Base-by-base conservation (phyloP, 2,329 filamentous ascomycete species). In the Chrysosporium keratinophilum region DNA sequence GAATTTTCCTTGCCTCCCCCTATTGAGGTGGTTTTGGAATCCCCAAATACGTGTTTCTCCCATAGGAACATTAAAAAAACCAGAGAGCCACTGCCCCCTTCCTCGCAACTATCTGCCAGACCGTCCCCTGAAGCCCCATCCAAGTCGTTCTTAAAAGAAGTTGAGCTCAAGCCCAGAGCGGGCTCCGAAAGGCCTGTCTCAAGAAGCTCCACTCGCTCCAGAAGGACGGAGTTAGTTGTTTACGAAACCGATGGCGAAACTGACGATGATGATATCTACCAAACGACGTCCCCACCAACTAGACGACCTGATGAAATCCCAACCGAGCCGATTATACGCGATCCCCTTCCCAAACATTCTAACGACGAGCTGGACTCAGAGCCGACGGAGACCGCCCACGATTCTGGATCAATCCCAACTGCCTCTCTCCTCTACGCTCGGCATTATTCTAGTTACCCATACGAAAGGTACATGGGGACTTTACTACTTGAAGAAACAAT, bases 191-290 rank as follows among this genome's bases (percentile, higher is more conserved):
- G 14, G 15, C 23, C 43, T 54, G 35, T 15, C n/a, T 43, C 43
- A 15, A 34, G n/a, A 10, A 23, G 19, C 15, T 34, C 44, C 17
- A 17, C 23, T 6, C 17, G 34, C 2, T 20, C 51, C 11, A 35
- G 15, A n/a, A 47, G 44, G 39, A 43, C 19, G 35, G 46, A 48
- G 19, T 31, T 28, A 4, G 64, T 73, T n/a, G 58, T 73, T 12
- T 71, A 72, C 58, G 70, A 71, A 50, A 73, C 70, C 2, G 70
- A 72, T 57, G 68, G 63, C 1, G 70, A 72, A n/a, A 62, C 65
- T 11, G 67, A 71, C 12, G 63, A 64, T 28, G 63, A 61, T 20
- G 67, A 68, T 7, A 15, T 23, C 2, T 58, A 65, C n/a, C 58
- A 65, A 39, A 59, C 59, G 6, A 48, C 52, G 14, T 54, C 61